Conservation (phyloP, 257 asterid species). For the Jacaranda copaia region DNA sequence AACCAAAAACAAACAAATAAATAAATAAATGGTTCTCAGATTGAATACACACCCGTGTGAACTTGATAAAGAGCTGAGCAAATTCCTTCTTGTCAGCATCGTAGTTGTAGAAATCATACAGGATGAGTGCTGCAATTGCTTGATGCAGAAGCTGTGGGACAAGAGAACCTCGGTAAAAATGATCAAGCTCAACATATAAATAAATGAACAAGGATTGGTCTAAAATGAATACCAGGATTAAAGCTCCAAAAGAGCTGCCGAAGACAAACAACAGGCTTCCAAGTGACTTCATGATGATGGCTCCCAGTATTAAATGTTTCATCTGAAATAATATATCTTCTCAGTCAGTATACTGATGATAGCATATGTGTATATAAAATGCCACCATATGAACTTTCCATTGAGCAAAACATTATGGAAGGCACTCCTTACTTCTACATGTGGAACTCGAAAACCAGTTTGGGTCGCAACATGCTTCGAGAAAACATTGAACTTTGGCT, state of each 20-base stretch:
- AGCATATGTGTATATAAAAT: neutral
- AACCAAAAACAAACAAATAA: neutral
- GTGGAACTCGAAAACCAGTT: constrained; percentile 67
- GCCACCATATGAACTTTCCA: neutral
- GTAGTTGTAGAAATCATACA: constrained; percentile 89
- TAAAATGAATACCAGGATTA: constrained; percentile 58
- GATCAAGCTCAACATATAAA: neutral
- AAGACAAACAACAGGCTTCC: constrained; percentile 84
- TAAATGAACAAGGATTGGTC: constrained; percentile 6
- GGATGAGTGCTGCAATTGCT: constrained; percentile 68
- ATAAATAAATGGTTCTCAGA: neutral
- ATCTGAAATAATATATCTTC: constrained; percentile 50
- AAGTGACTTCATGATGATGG: constrained; percentile 66
- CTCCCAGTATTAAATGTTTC: constrained; percentile 72
- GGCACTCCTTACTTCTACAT: constrained; percentile 63
- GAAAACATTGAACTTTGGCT: constrained; percentile 72
- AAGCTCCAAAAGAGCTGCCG: constrained; percentile 82
- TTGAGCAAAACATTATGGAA: neutral
- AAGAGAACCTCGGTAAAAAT: constrained; percentile 4
- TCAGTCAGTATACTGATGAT: neutral
- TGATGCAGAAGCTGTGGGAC: constrained; percentile 74
- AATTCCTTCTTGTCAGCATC: constrained; percentile 77
- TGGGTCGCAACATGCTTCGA: constrained; percentile 64
- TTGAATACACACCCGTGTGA: constrained; percentile 61
- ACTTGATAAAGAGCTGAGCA: constrained; percentile 65